These are phyloP conservation scores for Dentipellis fragilis DNA, from an alignment of 768 basidiomycete species.

Conservation along the genomic window DNA sequence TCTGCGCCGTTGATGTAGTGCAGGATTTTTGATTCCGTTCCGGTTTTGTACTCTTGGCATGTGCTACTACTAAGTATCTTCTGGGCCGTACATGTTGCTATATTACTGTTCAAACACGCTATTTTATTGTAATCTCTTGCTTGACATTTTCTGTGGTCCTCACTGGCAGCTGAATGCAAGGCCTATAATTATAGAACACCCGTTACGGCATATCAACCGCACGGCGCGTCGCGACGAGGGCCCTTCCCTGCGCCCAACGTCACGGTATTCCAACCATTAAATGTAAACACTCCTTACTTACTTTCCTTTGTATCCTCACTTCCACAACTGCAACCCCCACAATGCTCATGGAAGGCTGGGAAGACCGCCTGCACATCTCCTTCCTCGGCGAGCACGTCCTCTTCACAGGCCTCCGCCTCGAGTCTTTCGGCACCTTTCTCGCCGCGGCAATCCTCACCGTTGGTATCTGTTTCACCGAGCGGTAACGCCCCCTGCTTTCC, in stretches of 20 bases:
- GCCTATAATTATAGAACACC: too few species aligned
- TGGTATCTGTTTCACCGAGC: slow-evolving; percentile 43
- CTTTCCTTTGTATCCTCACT: not conserved
- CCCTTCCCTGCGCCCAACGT: not conserved
- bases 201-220: too few species aligned
- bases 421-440: slow-evolving; percentile 40
- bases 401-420: slow-evolving; percentile 30
- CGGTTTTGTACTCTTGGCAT: not conserved
- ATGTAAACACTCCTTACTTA: not conserved
- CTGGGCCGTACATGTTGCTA: not conserved
- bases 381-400: slow-evolving; percentile 38
- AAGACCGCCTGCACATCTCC: slow-evolving; percentile 33
- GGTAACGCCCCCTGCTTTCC: slow-evolving; percentile 26
- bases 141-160: too few species aligned
- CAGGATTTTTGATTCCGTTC: too few species aligned
- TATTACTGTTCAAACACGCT: not conserved
- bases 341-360: slow-evolving; percentile 34
- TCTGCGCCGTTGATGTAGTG: not conserved
- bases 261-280: not conserved
- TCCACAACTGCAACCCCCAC: not conserved
- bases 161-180: too few species aligned
- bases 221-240: too few species aligned
- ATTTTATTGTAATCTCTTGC: too few species aligned
- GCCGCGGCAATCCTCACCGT: slow-evolving; percentile 34
- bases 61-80: not conserved